These are phyloP conservation scores for Sequoia sempervirens DNA, from an alignment of 75 land plant genomes.

Conservation along the genomic window DNA sequence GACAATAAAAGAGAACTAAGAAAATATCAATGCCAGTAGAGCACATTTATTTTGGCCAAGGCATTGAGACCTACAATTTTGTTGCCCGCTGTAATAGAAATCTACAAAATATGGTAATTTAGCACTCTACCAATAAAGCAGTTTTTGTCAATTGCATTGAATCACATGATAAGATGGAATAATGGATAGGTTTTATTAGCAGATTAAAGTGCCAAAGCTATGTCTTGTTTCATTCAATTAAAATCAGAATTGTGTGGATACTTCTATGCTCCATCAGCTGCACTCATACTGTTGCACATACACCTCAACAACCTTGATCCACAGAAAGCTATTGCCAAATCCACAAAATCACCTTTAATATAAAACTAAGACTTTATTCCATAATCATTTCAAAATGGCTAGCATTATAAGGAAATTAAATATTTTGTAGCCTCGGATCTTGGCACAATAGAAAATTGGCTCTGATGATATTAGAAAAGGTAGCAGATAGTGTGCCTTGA, in stretches of 20 bases:
- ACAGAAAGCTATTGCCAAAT: background rate
- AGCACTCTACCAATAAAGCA: background rate
- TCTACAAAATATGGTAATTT: background rate
- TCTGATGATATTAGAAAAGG: background rate
- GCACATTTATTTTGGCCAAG: background rate
- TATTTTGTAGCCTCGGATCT: background rate
- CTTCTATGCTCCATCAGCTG: background rate
- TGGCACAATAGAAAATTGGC: background rate
- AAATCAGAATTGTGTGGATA: background rate
- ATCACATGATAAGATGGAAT: background rate
- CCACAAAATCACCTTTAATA: background rate
- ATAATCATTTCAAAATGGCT: background rate
- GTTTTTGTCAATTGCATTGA: background rate
- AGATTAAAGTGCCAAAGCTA: background rate
- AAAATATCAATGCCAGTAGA: background rate
- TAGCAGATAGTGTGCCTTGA: background rate
- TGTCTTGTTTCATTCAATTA: background rate
- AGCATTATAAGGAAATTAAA: background rate
- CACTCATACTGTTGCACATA: background rate
- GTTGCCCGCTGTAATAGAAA: background rate
- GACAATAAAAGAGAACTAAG: background rate
- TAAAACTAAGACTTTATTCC: background rate
- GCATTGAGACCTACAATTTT: conserved; percentile 6
- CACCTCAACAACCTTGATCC: background rate
- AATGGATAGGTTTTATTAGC: background rate